Conservation (phyloP, 306 rosid genomes). For the Sesbania bispinosa region DNA sequence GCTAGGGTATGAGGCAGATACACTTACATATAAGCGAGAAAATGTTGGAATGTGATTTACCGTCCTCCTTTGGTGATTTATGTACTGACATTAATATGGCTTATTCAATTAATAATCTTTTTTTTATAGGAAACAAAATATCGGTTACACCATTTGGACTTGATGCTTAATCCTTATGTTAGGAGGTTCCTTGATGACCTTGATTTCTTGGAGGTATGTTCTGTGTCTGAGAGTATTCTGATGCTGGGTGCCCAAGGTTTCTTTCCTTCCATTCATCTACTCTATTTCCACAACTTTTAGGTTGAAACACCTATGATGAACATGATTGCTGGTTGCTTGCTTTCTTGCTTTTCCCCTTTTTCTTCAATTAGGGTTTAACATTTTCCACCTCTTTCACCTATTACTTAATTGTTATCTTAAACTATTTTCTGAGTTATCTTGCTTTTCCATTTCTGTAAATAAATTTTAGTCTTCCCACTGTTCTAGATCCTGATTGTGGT, state of each 20-base stretch:
- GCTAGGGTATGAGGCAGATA: not conserved
- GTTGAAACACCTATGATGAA: constrained; percentile 99
- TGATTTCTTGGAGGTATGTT: constrained; percentile 91
- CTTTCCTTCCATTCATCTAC: constrained; percentile 16
- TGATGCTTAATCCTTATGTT: constrained; percentile 71
- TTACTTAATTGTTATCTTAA: too few relatives aligned
- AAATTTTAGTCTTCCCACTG: too few relatives aligned
- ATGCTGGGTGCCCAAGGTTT: not conserved
- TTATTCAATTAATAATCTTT: not conserved
- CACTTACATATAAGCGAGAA: not conserved
- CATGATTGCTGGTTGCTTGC: constrained; percentile 94
- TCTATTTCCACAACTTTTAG: constrained; percentile 39
- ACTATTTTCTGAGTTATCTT: too few relatives aligned
- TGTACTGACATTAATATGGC: too few relatives aligned
- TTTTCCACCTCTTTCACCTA: too few relatives aligned
- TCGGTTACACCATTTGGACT: constrained; percentile 81
- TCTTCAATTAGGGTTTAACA: too few relatives aligned
- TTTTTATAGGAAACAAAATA: constrained; percentile 86
- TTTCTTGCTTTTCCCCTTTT: too few relatives aligned
- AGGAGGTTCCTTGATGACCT: constrained; percentile 68
- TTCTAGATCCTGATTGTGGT: too few relatives aligned
- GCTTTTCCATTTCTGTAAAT: too few relatives aligned
- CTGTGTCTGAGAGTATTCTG: not conserved
- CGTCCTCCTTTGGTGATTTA: not conserved
- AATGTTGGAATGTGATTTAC: not conserved